These are phyloP conservation scores for Tylopilus orsonianus DNA, from an alignment of 1,284 basidiomycete species.

Conservation along the genomic window DNA sequence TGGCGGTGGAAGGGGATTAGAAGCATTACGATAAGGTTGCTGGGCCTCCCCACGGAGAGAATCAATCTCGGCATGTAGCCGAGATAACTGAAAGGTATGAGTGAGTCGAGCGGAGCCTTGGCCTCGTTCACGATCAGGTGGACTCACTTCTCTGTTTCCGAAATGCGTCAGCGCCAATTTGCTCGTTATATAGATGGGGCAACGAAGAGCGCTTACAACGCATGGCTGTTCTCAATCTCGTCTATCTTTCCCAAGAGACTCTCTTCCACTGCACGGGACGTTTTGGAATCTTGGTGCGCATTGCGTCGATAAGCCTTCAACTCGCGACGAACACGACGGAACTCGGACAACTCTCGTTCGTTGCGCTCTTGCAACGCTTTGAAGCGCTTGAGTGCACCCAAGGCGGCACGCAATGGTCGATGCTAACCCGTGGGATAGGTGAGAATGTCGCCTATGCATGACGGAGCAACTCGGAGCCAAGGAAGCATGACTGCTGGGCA, in stretches of 20 bases:
- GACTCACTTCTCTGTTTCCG: constrained; percentile 34
- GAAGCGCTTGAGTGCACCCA: constrained; percentile 30
- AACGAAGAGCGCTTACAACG: constrained; percentile 22
- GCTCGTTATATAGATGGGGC: constrained; percentile 1
- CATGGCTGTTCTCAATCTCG: constrained; percentile 30
- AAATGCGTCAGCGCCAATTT: constrained; percentile 14
- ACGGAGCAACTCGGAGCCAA: constrained; percentile 26
- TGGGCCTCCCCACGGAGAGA: constrained; percentile 23
- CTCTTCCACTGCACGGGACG: constrained; percentile 37
- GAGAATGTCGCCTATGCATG: constrained; percentile 16
- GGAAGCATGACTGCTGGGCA: constrained; percentile 2
- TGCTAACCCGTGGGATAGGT: constrained; percentile 26
- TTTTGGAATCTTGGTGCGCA: constrained; percentile 36
- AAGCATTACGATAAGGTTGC: constrained; percentile 22
- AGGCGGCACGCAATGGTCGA: constrained; percentile 26
- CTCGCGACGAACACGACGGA: constrained; percentile 32
- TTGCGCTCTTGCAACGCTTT: constrained; percentile 34
- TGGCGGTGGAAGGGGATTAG: constrained; percentile 49
- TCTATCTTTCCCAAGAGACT: constrained; percentile 32
- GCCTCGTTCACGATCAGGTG: constrained; percentile 1
- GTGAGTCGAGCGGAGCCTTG: constrained; percentile 20
- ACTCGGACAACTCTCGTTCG: constrained; percentile 30
- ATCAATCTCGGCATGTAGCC: constrained; percentile 33
- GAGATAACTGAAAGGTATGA: constrained; percentile 31
- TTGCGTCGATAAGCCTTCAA: constrained; percentile 30